Conservation (phyloP, 352 stramenopile species). For the Aphanomyces euteiches region DNA sequence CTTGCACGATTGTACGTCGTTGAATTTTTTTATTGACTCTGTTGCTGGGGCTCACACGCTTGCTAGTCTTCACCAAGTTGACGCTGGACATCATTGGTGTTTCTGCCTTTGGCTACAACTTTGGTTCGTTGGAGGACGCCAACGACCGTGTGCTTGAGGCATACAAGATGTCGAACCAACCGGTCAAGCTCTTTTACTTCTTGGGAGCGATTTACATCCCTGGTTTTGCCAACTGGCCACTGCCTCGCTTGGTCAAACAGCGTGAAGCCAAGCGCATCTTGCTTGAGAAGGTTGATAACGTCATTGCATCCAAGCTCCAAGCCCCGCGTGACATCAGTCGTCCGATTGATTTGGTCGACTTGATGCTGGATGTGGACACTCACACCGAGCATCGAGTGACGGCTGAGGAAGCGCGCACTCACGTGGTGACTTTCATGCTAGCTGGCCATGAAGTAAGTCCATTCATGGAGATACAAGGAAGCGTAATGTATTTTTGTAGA, state of each 20-base stretch:
- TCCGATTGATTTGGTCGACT: constrained; percentile 15
- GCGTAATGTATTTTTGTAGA: neutral
- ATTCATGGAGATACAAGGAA: neutral
- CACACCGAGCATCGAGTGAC: neutral
- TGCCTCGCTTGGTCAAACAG: neutral
- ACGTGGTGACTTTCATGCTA: constrained; percentile 26
- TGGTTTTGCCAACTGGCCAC: constrained; percentile 10
- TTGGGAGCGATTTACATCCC: constrained; percentile 4
- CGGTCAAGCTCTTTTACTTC: neutral
- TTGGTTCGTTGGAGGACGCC: constrained; percentile 6
- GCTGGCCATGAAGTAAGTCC: constrained; percentile 21
- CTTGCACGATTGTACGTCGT: constrained; percentile 11
- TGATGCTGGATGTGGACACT: constrained; percentile 7
- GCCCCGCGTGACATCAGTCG: neutral
- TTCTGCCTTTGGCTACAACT: constrained; percentile 27
- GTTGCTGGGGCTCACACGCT: neutral
- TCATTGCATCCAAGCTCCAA: constrained; percentile 18
- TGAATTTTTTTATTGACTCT: neutral
- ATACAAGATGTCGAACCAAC: constrained; percentile 19
- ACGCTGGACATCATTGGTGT: constrained; percentile 28
- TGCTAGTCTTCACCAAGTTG: constrained; percentile 25
- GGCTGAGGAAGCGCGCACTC: neutral
- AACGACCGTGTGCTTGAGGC: constrained; percentile 8
- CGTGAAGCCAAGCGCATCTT: constrained; percentile 19
- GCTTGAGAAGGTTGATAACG: constrained; percentile 19